phyloP scores from a whole-genome alignment of 257 asterid genomes.

The Craterostigma plantagineum region DNA sequence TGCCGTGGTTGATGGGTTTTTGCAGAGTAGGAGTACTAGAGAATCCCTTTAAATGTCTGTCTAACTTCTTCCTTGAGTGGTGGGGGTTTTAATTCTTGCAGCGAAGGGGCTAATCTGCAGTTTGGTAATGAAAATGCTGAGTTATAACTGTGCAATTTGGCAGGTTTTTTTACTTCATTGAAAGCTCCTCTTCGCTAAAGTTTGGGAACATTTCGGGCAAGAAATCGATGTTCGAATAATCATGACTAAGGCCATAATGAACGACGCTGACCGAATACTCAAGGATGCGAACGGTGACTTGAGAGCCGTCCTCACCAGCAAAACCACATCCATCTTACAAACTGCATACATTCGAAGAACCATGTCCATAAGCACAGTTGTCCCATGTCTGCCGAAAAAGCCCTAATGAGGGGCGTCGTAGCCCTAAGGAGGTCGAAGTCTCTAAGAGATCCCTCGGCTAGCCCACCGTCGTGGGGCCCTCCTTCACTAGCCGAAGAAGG shows the following conservation, averaged over 20 bases:
- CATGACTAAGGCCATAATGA: constrained; percentile 69
- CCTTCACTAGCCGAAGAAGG: constrained; percentile 33
- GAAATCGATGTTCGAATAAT: constrained; percentile 23
- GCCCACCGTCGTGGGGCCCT: constrained; percentile 75
- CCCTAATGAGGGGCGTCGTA: constrained; percentile 40
- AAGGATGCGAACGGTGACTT: constrained; percentile 71
- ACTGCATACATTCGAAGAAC: constrained; percentile 95
- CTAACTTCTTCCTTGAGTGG: too few species aligned
- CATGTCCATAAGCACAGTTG: constrained; percentile 73
- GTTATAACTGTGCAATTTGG: too few species aligned
- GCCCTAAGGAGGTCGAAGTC: constrained; percentile 86
- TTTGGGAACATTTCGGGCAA: neutral
- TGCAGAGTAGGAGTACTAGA: too few species aligned
- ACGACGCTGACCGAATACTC: constrained; percentile 73
- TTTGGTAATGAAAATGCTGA: too few species aligned
- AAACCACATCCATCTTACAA: constrained; percentile 85
- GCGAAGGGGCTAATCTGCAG: too few species aligned
- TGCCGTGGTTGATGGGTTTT: too few species aligned
- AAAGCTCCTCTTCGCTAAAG: too few species aligned
- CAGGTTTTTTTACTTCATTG: too few species aligned
- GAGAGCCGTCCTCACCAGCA: constrained; percentile 65
- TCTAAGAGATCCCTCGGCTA: constrained; percentile 75
- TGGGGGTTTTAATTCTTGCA: too few species aligned
- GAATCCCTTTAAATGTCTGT: too few species aligned
- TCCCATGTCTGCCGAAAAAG: constrained; percentile 59